Evolutionary conservation across 257 asterid species (phyloP), one percentile per base, ranked within the genome.

Genomic region (Ligustrum vulgare): DNA sequence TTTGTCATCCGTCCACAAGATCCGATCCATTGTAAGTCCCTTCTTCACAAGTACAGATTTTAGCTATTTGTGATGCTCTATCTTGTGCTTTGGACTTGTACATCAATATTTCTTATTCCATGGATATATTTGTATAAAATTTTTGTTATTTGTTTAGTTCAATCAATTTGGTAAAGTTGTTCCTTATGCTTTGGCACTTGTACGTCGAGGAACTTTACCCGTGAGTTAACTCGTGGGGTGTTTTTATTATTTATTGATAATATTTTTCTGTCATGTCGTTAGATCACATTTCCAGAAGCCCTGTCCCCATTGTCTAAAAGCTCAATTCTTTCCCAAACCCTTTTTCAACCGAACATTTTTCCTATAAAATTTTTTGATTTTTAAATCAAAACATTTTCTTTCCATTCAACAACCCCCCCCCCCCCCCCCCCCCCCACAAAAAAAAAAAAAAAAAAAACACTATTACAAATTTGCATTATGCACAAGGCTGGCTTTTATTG

Each of bases 11-110:
- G 97, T 89, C 34, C 85, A 85, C 87, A 88, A 78, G 86, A 94
- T 94, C 86, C 93, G 97, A 62, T 92, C 98, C 76, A 91, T 92
- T 77, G 99, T 94, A 84, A 62, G 82, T 78, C 68, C 35, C 43
- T 35, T 45, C 63, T 78, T 71, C 63, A 23, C 78, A 43, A 67
- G 18, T 72, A 37, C 47, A 54, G 69, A 72, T 20, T 6, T 34
- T 20, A 20, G 51, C 70, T 23, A 2, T 15, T 35, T 4, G 16
- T 41, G 33, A 72, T 78, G 45, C 45, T 60, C 47, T 66, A 12
- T 35, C 16, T 77, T 11, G 62, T 51, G 22, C 23, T 16, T 51
- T 51, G 62, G 62, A 51, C 28, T 35, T 56, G 37, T 10, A 34
- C 5, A 6, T 20, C n/a, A 5, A 45, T 13, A 45, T 3, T 45